Conservation (phyloP, 768 basidiomycete genomes). For the Tylopilus balloui region DNA sequence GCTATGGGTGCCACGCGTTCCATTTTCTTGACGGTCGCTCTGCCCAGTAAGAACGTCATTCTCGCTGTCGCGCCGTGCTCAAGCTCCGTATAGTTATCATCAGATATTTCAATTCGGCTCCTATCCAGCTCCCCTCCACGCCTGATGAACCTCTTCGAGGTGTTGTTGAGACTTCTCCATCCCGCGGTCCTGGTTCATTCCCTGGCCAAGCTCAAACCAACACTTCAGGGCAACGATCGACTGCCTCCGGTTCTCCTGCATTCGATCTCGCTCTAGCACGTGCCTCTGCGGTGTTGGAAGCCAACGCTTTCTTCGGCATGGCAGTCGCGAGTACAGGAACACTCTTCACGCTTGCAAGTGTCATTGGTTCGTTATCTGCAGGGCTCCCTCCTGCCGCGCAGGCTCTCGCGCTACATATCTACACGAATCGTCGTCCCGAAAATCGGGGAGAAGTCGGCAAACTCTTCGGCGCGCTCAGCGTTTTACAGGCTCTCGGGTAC, state of each 20-base stretch:
- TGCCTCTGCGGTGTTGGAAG: constrained; percentile 54
- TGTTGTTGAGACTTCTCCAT: not conserved
- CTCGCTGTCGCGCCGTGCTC: not conserved
- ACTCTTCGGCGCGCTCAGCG: constrained; percentile 78
- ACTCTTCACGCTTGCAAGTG: constrained; percentile 48
- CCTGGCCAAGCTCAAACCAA: constrained; percentile 1
- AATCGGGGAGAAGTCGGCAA: constrained; percentile 54
- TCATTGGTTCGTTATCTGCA: constrained; percentile 52
- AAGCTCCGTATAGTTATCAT: constrained; percentile 43
- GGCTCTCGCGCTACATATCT: constrained; percentile 68
- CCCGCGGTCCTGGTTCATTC: not conserved
- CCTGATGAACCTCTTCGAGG: constrained; percentile 18
- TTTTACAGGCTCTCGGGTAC: constrained; percentile 65
- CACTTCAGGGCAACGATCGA: not conserved
- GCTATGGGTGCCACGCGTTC: constrained; percentile 51
- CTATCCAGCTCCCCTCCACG: constrained; percentile 14
- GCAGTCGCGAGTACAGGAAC: constrained; percentile 42
- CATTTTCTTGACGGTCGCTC: constrained; percentile 46
- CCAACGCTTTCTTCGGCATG: constrained; percentile 48
- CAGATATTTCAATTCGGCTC: constrained; percentile 46
- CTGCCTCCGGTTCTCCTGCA: constrained; percentile 34
- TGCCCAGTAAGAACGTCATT: constrained; percentile 51
- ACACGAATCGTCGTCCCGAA: constrained; percentile 44
- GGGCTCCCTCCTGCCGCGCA: constrained; percentile 67
- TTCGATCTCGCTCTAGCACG: constrained; percentile 74